These are phyloP conservation scores for Carex myosuroides DNA, from an alignment of 176 grass and related monocot species.

Conservation along the genomic window DNA sequence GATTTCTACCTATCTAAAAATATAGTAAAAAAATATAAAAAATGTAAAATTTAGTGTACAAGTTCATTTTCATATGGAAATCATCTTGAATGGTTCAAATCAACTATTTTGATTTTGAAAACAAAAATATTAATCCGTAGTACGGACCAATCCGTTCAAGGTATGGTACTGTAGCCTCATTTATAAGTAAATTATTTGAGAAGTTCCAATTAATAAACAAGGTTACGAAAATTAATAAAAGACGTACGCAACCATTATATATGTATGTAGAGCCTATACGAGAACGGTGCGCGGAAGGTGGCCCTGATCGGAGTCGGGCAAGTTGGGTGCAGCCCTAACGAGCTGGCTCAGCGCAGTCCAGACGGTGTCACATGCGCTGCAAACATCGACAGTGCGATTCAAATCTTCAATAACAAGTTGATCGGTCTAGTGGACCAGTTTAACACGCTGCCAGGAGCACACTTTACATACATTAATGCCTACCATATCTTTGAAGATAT, in stretches of 20 bases:
- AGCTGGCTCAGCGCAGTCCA: constrained; percentile 54
- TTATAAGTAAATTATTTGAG: background rate
- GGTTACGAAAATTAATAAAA: background rate
- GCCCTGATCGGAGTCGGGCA: constrained; percentile 69
- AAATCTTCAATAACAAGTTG: constrained; percentile 61
- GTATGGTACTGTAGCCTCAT: background rate
- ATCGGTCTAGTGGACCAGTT: constrained; percentile 57
- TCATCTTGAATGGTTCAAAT: no score
- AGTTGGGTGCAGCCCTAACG: constrained; percentile 84
- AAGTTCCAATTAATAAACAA: background rate
- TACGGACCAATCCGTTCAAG: no score
- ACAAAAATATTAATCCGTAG: no score
- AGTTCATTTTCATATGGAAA: no score
- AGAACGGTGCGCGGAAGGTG: constrained; percentile 85
- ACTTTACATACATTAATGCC: constrained; percentile 85
- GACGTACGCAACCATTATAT: background rate
- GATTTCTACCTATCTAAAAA: no score
- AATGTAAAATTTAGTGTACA: no score
- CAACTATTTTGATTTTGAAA: no score
- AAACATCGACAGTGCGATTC: constrained; percentile 66
- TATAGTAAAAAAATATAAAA: no score
- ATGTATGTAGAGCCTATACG: constrained; percentile 39
- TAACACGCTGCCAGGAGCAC: constrained; percentile 60
- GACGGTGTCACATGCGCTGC: constrained; percentile 61
- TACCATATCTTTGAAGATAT: constrained; percentile 79